phyloP scores from a whole-genome alignment of 192 early-diverging fungal species.

The Entomortierella chlamydospora region DNA sequence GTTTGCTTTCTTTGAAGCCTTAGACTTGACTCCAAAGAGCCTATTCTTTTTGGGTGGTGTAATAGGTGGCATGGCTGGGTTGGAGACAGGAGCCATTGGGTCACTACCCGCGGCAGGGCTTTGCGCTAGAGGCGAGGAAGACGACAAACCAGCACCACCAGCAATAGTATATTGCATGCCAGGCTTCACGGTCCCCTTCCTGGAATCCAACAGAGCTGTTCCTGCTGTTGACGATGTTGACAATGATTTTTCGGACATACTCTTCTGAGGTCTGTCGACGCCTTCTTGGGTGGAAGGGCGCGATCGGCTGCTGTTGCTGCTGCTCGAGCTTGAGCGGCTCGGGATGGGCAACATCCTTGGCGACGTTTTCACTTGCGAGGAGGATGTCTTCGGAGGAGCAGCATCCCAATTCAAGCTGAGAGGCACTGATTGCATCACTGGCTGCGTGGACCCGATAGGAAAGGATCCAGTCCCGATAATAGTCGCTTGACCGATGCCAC shows the following conservation, averaged over 20 bases:
- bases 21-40: conserved; percentile 28
- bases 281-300: conserved; percentile 2
- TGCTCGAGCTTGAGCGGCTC: background rate
- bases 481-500: conserved; percentile 55
- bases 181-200: conserved; percentile 29
- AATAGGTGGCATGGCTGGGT: background rate
- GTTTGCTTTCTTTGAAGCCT: conserved; percentile 20
- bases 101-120: conserved; percentile 13
- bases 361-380: conserved; percentile 10
- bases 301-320: background rate
- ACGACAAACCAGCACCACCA: conserved; percentile 48
- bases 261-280: conserved; percentile 45
- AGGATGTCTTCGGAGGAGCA: background rate
- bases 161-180: conserved; percentile 44
- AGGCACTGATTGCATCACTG: conserved; percentile 33
- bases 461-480: conserved; percentile 58
- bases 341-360: background rate
- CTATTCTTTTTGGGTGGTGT: conserved; percentile 31
- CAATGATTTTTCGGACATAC: conserved; percentile 32
- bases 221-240: conserved; percentile 22
- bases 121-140: conserved; percentile 25
- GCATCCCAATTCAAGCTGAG: conserved; percentile 25
- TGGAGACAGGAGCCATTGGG: background rate
- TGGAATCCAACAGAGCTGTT: conserved; percentile 15
- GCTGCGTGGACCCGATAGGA: conserved; percentile 54